Evolutionary conservation across 345 rosid species (phyloP).

Genomic region (Limnanthes douglasii): DNA sequence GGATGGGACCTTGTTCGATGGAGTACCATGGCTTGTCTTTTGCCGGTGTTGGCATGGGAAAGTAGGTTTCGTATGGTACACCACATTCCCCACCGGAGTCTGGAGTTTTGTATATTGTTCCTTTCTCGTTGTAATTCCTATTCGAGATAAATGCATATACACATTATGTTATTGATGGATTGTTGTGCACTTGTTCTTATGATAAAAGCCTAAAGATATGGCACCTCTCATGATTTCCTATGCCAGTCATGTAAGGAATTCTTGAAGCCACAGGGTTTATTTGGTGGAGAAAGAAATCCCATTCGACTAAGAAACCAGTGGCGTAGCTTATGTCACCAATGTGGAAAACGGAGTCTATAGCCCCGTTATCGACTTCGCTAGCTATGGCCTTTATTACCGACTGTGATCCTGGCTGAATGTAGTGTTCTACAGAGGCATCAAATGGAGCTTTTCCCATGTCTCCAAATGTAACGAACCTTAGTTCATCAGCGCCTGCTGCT

Average conservation of each 20-base stretch:
- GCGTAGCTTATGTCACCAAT: slow-evolving; percentile 74
- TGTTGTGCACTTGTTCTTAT: too few relatives aligned
- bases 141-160: too few relatives aligned
- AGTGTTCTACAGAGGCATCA: slow-evolving; percentile 51
- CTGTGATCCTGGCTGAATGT: slow-evolving; percentile 50
- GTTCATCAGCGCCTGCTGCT: slow-evolving; percentile 34
- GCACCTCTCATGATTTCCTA: slow-evolving; percentile 62
- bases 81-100: slow-evolving; percentile 80
- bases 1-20: slow-evolving; percentile 38
- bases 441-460: slow-evolving; percentile 74
- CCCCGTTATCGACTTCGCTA: slow-evolving; percentile 24
- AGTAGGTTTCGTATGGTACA: slow-evolving; percentile 48
- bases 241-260: slow-evolving; percentile 63
- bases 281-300: slow-evolving; percentile 54
- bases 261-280: slow-evolving; percentile 41
- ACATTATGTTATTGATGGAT: too few relatives aligned
- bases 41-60: slow-evolving; percentile 46
- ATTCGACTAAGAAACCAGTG: slow-evolving; percentile 59
- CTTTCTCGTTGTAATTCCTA: slow-evolving; percentile 39
- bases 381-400: slow-evolving; percentile 35
- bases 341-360: slow-evolving; percentile 48
- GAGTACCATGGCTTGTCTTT: slow-evolving; percentile 72
- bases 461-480: slow-evolving; percentile 41
- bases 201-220: too few relatives aligned
- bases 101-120: slow-evolving; percentile 19